Percentiles rank a stretch among this genome's conserved stretches.
Evolutionary conservation across 1,139 yeast genomes (phyloP).

Genomic region (Suhomyces terraborum): DNA sequence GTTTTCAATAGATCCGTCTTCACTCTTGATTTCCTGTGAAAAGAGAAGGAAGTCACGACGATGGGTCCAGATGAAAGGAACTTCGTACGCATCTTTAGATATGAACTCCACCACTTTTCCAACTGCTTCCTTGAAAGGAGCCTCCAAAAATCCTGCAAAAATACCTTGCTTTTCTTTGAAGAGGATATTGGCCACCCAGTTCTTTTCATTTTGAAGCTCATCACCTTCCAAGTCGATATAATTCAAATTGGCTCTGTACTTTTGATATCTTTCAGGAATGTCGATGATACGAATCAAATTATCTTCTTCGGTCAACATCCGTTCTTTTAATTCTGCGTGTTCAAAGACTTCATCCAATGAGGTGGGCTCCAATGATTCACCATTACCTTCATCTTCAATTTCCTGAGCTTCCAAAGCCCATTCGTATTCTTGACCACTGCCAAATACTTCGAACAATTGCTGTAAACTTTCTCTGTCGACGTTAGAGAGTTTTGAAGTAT

Average conservation of each 20-base stretch:
- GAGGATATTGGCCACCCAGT: slow-evolving; percentile 71
- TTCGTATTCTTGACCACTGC: slow-evolving; percentile 95
- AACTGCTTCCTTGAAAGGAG: slow-evolving; percentile 71
- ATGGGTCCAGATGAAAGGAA: slow-evolving; percentile 96
- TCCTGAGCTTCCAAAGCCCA: slow-evolving; percentile 97
- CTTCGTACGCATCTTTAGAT: slow-evolving; percentile 78
- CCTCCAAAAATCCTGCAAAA: slow-evolving; percentile 44
- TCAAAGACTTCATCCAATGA: slow-evolving; percentile 89
- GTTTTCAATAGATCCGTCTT: slow-evolving; percentile 44
- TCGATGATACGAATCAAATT: slow-evolving; percentile 84
- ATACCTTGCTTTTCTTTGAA: slow-evolving; percentile 51
- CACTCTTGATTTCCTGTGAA: slow-evolving; percentile 54
- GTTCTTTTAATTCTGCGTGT: slow-evolving; percentile 86
- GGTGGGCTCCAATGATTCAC: slow-evolving; percentile 56
- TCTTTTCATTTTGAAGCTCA: slow-evolving; percentile 71
- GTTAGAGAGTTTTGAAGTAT: slow-evolving; percentile 65
- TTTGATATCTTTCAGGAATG: slow-evolving; percentile 90
- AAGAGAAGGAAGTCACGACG: slow-evolving; percentile 82
- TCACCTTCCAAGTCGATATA: slow-evolving; percentile 67
- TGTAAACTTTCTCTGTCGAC: slow-evolving; percentile 91
- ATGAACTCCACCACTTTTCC: slow-evolving; percentile 77
- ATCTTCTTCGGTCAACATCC: slow-evolving; percentile 91
- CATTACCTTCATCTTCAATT: slow-evolving; percentile 60
- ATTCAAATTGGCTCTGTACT: slow-evolving; percentile 62
- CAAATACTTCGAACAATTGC: slow-evolving; percentile 92